Evolutionary conservation across 441 rosid species (phyloP).

Genomic region (Aquilaria agallochum): DNA sequence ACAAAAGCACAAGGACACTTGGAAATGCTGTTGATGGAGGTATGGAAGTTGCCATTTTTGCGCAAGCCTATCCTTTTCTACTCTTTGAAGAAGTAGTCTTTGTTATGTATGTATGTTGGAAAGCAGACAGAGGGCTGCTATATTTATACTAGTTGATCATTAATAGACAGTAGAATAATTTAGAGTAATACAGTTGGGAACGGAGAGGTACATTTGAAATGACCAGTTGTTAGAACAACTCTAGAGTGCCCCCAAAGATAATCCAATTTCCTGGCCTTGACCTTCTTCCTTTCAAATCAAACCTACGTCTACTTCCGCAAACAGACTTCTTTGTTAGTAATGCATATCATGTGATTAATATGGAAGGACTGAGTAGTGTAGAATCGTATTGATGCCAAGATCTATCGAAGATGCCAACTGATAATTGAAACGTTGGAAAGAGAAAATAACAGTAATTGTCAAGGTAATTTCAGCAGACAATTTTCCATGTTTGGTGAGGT

Average conservation of each 20-base stretch:
- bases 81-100: conserved; percentile 23
- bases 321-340: neutral
- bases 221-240: conserved; percentile 38
- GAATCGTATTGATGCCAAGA: no score
- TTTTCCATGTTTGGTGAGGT: no score
- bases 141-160: conserved; percentile 11
- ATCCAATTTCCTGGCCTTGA: conserved; percentile 28
- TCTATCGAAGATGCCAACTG: no score
- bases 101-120: conserved; percentile 12
- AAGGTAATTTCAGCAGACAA: no score
- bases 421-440: no score
- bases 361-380: no score
- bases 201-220: conserved; percentile 20
- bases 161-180: neutral
- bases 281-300: conserved; percentile 13
- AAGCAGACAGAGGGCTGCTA: conserved; percentile 5
- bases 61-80: conserved; percentile 9
- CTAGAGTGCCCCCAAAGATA: conserved; percentile 46
- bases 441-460: no score
- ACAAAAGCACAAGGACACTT: conserved; percentile 21
- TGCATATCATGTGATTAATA: neutral
- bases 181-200: neutral
- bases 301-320: neutral
- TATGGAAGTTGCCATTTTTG: conserved; percentile 32
- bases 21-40: conserved; percentile 20